A percentile compares a stretch with the other conserved stretches of the same genome.
These are phyloP conservation scores for Cryptococcus hybrid DNA, from an alignment of 1,284 basidiomycete species.

Conservation along the genomic window DNA sequence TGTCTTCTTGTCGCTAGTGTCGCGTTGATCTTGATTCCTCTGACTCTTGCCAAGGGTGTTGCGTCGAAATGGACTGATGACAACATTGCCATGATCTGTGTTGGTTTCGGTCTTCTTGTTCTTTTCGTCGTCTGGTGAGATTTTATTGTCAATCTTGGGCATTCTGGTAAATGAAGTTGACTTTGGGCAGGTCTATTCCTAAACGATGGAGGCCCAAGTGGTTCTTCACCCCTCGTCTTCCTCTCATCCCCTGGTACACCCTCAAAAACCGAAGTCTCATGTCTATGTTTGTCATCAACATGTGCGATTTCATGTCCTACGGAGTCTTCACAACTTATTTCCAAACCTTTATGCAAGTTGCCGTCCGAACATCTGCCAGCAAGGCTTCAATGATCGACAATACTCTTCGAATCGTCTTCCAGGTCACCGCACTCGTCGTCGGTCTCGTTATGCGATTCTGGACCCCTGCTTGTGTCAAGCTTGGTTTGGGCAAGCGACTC, in stretches of 20 bases:
- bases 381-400: slow-evolving; percentile 15
- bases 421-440: slow-evolving; percentile 12
- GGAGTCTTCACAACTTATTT: slow-evolving; percentile 14
- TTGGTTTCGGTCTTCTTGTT: slow-evolving; percentile 4
- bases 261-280: too few species aligned
- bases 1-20: slow-evolving; percentile 5
- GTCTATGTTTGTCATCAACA: slow-evolving; percentile 9
- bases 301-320: slow-evolving; percentile 18
- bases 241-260: too few species aligned
- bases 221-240: too few species aligned
- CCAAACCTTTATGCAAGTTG: slow-evolving; percentile 14
- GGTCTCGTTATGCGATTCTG: slow-evolving; percentile 17
- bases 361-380: slow-evolving; percentile 7
- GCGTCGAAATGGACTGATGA: slow-evolving; percentile 7
- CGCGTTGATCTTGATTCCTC: slow-evolving; percentile 5
- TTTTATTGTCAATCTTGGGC: not conserved
- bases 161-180: too few species aligned
- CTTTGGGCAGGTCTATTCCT: too few species aligned
- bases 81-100: slow-evolving; percentile 11
- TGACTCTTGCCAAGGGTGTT: slow-evolving; percentile 6
- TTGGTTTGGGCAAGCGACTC: slow-evolving; percentile 8
- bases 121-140: slow-evolving; percentile 7
- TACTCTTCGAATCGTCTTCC: slow-evolving; percentile 17
- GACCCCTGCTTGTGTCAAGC: slow-evolving; percentile 8
- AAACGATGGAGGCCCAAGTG: too few species aligned